Base-by-base conservation (phyloP, 2,329 filamentous ascomycete species). In the Coniochaeta ligniaria region DNA sequence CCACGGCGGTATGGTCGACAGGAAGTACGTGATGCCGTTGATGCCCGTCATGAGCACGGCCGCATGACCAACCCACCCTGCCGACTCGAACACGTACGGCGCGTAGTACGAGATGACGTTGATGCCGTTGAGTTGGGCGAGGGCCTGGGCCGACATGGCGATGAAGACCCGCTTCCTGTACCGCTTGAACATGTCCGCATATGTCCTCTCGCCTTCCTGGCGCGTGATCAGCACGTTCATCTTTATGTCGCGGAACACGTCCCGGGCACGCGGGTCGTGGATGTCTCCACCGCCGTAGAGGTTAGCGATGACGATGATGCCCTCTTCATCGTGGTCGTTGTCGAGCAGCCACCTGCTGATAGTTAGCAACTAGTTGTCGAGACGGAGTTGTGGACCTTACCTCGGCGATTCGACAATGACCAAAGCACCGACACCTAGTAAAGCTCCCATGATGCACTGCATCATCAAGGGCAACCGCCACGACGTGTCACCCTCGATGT, bases 31-130 rank as follows among this genome's bases (percentile, higher is more conserved):
- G 65, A 86, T 88, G 60, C 87, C 91, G 76, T 98, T 99, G 74
- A 98, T 91, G 60, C 95, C 95, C 7, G 95, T 96, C 95, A 98
- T 98, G 63, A 98, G 83, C 64, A 98, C 90, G 6, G 95, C 95
- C 62, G 92, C 83, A 66, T 94, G 91, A 31, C 94, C 95, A 60
- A 85, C 77, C 95, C 94, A 98, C n/a, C 95, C 94, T 41, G 95
- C 95, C 62, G 93, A 93, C 75, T 97, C 93, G 69, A 99, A 98
- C 17, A 98, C 94, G 60, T 96, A 86, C 0, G 95, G 95, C 1
- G 95, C 95, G 72, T 99, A 99, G 80, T 98, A 99, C 1, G 94
- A 98, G 65, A 99, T 99, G 72, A 99, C 95, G 76, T 99, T 99
- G 79, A 99, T 99, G 66, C 95, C 95, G 77, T 98, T 98, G 59